Conservation (phyloP, 2,329 filamentous ascomycete genomes). For the Ophiostoma fasciatum region DNA sequence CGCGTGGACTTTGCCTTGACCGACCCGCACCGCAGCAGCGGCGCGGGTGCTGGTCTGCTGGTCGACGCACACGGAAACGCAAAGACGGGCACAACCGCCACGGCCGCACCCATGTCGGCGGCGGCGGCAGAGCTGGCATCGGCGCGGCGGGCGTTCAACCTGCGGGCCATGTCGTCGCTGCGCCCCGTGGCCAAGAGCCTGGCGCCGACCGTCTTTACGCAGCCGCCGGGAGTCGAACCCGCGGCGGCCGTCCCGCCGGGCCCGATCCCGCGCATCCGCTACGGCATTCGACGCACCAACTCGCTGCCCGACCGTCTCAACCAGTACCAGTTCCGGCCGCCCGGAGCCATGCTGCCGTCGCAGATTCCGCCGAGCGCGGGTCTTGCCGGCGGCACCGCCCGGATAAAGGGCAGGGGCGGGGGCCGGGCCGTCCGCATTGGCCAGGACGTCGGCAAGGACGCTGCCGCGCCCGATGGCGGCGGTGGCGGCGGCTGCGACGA, state of each 20-base stretch:
- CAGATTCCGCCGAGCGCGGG: conserved; percentile 29
- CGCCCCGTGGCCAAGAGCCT: conserved; percentile 50
- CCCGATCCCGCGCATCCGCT: conserved; percentile 40
- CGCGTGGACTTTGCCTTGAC: conserved; percentile 28
- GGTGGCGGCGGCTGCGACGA: too few relatives aligned
- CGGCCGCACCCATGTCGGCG: conserved; percentile 3
- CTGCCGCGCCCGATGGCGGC: too few relatives aligned
- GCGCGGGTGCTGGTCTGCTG: too few relatives aligned
- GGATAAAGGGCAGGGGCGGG: too few relatives aligned
- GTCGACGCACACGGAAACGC: too few relatives aligned
- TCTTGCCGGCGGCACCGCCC: too few relatives aligned
- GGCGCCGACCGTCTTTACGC: conserved; percentile 55
- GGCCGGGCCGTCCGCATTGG: too few relatives aligned
- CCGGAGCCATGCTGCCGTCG: conserved; percentile 34
- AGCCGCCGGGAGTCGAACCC: conserved; percentile 21
- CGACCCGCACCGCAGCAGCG: conserved; percentile 15
- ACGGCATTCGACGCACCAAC: conserved; percentile 57
- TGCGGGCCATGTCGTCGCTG: conserved; percentile 48
- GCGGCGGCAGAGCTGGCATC: conserved; percentile 19
- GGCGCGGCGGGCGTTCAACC: conserved; percentile 33
- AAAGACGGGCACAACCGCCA: conserved; percentile 10
- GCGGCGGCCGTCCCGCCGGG: conserved; percentile 21
- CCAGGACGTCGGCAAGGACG: too few relatives aligned
- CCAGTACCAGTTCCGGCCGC: conserved; percentile 26
- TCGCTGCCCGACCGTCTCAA: conserved; percentile 58